Evolutionary conservation across 768 basidiomycete species (phyloP).

Genomic region (Agrocybe praecox): DNA sequence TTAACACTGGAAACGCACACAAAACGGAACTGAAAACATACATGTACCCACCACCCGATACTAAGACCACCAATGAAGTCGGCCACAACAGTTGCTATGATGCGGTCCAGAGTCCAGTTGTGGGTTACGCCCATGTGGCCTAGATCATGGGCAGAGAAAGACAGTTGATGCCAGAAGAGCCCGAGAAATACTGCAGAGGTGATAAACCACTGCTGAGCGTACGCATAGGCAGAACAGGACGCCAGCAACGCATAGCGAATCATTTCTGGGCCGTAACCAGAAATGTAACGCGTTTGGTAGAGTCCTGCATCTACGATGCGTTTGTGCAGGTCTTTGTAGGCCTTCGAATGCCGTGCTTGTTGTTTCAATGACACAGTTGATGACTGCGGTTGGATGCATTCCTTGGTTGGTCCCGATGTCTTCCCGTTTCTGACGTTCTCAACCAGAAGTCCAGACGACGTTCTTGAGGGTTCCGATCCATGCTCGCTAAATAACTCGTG

Average conservation of each 20-base stretch:
- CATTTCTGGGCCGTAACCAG: constrained; percentile 90
- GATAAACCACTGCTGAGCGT: constrained; percentile 64
- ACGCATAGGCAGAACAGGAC: constrained; percentile 60
- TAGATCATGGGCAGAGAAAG: constrained; percentile 91
- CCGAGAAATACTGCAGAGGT: constrained; percentile 83
- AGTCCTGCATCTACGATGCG: constrained; percentile 81
- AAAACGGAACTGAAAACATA: constrained; percentile 44
- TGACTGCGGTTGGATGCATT: constrained; percentile 54
- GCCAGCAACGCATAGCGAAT: constrained; percentile 76
- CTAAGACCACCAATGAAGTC: constrained; percentile 92
- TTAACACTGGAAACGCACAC: constrained; percentile 9
- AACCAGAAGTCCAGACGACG: constrained; percentile 73
- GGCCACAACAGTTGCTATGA: constrained; percentile 79
- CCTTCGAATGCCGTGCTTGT: constrained; percentile 70
- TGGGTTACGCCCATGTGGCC: constrained; percentile 96
- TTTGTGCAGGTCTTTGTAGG: constrained; percentile 80
- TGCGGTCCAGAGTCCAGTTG: constrained; percentile 77
- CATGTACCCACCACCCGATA: constrained; percentile 97
- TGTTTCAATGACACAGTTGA: constrained; percentile 54
- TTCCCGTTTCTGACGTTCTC: constrained; percentile 31
- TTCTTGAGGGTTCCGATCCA: constrained; percentile 31
- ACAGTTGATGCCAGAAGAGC: constrained; percentile 92
- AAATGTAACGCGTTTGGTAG: constrained; percentile 79
- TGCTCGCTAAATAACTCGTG: constrained; percentile 35
- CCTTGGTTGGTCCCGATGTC: constrained; percentile 37